A percentile compares a stretch with the other conserved stretches of the same genome.
These are phyloP conservation scores for Rhododendron mucronatum DNA, from an alignment of 148 eudicot species.

Conservation along the genomic window DNA sequence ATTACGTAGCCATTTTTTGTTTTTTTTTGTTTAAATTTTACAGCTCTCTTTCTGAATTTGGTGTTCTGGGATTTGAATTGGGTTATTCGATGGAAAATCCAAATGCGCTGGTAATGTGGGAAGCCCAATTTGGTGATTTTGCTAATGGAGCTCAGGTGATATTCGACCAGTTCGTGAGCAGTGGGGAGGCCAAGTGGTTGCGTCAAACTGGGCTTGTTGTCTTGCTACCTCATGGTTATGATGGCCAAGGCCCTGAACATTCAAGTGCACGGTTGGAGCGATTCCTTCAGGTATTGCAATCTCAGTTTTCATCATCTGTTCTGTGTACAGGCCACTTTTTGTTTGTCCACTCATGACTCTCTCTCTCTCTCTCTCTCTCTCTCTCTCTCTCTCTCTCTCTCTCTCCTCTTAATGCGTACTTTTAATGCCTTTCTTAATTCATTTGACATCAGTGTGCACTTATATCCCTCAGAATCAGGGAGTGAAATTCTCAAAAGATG, in stretches of 20 bases:
- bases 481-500: not conserved
- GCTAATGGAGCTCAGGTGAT: conserved; percentile 95
- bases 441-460: not conserved
- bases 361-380: not conserved
- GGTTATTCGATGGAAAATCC: conserved; percentile 99
- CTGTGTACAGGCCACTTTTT: not conserved
- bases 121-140: conserved; percentile 98
- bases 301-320: not conserved
- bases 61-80: conserved; percentile 93
- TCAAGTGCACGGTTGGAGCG: conserved; percentile 96
- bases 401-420: not conserved
- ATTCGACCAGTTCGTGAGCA: conserved; percentile 92
- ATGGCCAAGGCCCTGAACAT: conserved; percentile 99
- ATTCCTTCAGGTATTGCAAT: conserved; percentile 72
- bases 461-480: not conserved
- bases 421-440: not conserved
- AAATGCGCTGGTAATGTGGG: conserved; percentile 91
- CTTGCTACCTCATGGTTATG: conserved; percentile 97
- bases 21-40: conserved; percentile 7
- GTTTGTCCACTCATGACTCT: too few relatives aligned
- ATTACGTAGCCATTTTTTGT: not conserved
- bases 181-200: conserved; percentile 94
- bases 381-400: too few relatives aligned
- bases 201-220: conserved; percentile 89
- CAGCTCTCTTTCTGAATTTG: conserved; percentile 98